phyloP scores from a whole-genome alignment of 148 eudicot genomes.

The Chenopodium album region DNA sequence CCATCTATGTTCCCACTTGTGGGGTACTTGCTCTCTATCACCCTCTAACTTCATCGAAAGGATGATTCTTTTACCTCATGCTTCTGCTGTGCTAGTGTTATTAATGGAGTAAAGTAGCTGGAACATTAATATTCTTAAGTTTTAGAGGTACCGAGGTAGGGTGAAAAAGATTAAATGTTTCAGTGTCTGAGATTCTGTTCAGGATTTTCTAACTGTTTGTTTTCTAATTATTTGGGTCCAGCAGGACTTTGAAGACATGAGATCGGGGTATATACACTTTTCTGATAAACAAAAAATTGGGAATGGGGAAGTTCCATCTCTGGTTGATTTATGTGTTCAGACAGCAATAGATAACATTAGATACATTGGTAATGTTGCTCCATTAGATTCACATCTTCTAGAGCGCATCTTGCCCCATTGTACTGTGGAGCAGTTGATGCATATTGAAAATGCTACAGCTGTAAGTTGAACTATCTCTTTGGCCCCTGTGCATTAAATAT shows the following conservation, averaged over 20 bases:
- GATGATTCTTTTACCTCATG: background rate
- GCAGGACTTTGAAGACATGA: slow-evolving; percentile 27
- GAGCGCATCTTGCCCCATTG: slow-evolving; percentile 88
- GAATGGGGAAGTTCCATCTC: slow-evolving; percentile 49
- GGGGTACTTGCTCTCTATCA: background rate
- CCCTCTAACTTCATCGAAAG: background rate
- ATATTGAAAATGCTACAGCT: slow-evolving; percentile 65
- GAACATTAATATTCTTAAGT: no score
- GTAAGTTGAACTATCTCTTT: slow-evolving; percentile 43
- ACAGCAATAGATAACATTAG: slow-evolving; percentile 76
- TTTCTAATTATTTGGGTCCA: slow-evolving; percentile 11
- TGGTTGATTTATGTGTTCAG: slow-evolving; percentile 82
- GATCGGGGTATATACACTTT: slow-evolving; percentile 25
- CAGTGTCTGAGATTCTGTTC: background rate
- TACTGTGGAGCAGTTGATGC: slow-evolving; percentile 71
- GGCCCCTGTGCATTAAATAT: background rate
- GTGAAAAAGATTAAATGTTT: background rate
- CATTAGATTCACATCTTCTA: slow-evolving; percentile 60
- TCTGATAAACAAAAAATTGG: slow-evolving; percentile 25
- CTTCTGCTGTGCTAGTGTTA: background rate
- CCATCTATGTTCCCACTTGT: background rate
- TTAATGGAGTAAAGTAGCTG: no score
- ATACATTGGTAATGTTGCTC: slow-evolving; percentile 86
- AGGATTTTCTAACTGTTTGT: background rate
- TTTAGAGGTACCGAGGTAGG: background rate